Conservation (phyloP, 306 rosid genomes). For the Boehmeria nivea region DNA sequence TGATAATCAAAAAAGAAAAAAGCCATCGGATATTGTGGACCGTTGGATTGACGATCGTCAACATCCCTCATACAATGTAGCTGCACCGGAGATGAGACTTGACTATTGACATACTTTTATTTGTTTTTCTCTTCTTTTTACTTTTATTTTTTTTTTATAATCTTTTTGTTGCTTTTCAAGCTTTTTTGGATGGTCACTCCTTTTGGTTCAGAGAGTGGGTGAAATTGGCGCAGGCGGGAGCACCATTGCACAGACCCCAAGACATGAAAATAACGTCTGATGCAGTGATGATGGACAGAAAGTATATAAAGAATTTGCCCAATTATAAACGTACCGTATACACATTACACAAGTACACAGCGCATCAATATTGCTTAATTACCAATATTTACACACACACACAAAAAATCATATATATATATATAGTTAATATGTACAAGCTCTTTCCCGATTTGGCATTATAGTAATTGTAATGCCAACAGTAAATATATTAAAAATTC, state of each 20-base stretch:
- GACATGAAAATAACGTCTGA: conserved; percentile 23
- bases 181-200: background rate
- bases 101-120: conserved; percentile 2
- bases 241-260: conserved; percentile 6
- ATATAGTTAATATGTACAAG: background rate
- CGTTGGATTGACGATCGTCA: conserved; percentile 6
- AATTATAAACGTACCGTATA: too few species aligned
- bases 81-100: background rate
- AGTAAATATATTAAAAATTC: too few species aligned
- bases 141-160: background rate
- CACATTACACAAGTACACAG: too few species aligned
- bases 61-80: background rate
- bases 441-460: too few species aligned
- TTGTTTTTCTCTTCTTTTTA: background rate
- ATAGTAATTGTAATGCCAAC: too few species aligned
- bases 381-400: too few species aligned
- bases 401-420: background rate
- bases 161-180: background rate
- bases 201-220: background rate
- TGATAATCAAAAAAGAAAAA: too few species aligned
- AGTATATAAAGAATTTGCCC: background rate
- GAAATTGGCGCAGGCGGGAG: conserved; percentile 12
- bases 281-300: conserved; percentile 8
- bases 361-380: too few species aligned
- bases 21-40: background rate